Evolutionary conservation across 1,284 basidiomycete genomes (phyloP).

Genomic region (Ustilago sp.): DNA sequence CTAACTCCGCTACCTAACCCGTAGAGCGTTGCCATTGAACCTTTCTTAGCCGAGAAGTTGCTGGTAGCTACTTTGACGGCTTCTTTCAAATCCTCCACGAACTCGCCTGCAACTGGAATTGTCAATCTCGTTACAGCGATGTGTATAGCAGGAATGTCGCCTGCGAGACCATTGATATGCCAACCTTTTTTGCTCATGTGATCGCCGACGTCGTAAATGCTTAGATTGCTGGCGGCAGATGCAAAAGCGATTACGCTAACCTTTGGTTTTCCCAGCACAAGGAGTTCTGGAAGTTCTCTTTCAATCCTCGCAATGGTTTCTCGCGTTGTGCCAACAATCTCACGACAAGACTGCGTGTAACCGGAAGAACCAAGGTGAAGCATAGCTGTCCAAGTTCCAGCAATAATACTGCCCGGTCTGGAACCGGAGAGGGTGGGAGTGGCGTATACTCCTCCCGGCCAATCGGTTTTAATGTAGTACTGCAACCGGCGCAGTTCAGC

Average conservation of each 20-base stretch:
- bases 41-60: slow-evolving; percentile 40
- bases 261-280: slow-evolving; percentile 87
- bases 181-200: slow-evolving; percentile 79
- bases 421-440: slow-evolving; percentile 58
- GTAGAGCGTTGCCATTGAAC: slow-evolving; percentile 65
- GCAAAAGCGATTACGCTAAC: slow-evolving; percentile 91
- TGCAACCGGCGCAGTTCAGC: slow-evolving; percentile 62
- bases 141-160: slow-evolving; percentile 83
- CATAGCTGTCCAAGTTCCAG: slow-evolving; percentile 96
- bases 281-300: slow-evolving; percentile 78
- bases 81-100: slow-evolving; percentile 84
- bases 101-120: slow-evolving; percentile 79
- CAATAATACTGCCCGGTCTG: slow-evolving; percentile 90
- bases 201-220: slow-evolving; percentile 89
- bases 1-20: slow-evolving; percentile 88
- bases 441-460: slow-evolving; percentile 69
- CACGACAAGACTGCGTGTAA: slow-evolving; percentile 86
- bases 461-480: slow-evolving; percentile 68
- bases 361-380: slow-evolving; percentile 91
- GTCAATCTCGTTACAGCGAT: slow-evolving; percentile 91
- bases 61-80: slow-evolving; percentile 71
- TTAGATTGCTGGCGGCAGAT: slow-evolving; percentile 72
- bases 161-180: slow-evolving; percentile 87
- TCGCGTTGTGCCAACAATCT: slow-evolving; percentile 82
- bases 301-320: slow-evolving; percentile 78